These are phyloP conservation scores for Paramecium primaurelia DNA, from an alignment of 73 alveolate species.

Conservation along the genomic window DNA sequence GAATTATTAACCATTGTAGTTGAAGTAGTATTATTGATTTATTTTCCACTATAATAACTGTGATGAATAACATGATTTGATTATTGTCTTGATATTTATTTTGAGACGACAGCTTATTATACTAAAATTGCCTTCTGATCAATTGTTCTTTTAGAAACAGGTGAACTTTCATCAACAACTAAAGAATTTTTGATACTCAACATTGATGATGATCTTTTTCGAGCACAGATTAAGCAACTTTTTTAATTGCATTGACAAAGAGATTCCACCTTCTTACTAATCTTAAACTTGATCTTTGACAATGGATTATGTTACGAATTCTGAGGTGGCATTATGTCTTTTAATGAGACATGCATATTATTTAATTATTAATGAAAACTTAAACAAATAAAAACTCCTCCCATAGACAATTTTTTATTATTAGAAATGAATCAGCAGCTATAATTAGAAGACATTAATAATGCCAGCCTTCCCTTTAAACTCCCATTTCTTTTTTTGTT, in stretches of 20 bases:
- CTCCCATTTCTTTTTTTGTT: background rate
- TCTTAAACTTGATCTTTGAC: slow-evolving; percentile 4
- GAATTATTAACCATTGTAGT: background rate
- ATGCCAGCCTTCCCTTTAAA: background rate
- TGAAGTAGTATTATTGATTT: slow-evolving; percentile 17
- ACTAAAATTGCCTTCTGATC: background rate
- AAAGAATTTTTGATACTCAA: background rate
- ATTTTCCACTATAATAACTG: slow-evolving; percentile 32
- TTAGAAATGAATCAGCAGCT: background rate
- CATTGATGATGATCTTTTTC: slow-evolving; percentile 20
- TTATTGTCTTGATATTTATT: slow-evolving; percentile 7
- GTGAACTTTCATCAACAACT: slow-evolving; percentile 19
- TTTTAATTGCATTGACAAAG: slow-evolving; percentile 32
- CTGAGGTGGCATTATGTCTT: slow-evolving; percentile 2
- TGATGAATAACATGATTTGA: slow-evolving; percentile 5
- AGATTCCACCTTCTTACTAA: slow-evolving; percentile 33
- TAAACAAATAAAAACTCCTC: background rate
- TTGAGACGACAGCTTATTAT: background rate
- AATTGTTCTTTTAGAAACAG: slow-evolving; percentile 25
- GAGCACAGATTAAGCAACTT: slow-evolving; percentile 23
- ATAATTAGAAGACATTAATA: background rate
- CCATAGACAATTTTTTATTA: background rate
- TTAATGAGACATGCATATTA: slow-evolving; percentile 22
- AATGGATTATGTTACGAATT: background rate
- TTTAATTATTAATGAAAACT: background rate